phyloP scores from a whole-genome alignment of 176 grass and related monocot genomes.

The Triticum turgidum region DNA sequence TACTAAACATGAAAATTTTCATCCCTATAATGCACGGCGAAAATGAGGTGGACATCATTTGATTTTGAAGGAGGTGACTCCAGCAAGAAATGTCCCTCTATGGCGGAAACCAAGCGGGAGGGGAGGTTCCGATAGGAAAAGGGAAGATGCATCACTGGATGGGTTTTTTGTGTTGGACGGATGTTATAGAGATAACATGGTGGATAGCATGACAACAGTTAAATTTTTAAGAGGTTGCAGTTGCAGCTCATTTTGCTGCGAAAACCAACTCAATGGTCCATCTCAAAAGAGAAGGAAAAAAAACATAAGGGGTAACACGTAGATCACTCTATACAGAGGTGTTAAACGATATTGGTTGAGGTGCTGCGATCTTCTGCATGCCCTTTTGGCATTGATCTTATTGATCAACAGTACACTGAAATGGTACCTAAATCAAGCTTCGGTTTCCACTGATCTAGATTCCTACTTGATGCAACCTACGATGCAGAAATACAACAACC shows the following conservation, averaged over 20 bases:
- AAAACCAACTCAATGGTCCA: not conserved
- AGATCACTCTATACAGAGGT: not conserved
- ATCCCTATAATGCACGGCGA: too few species aligned
- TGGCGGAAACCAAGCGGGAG: too few species aligned
- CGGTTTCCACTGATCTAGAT: not conserved
- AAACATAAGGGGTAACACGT: not conserved
- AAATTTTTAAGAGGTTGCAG: not conserved
- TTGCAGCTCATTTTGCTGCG: not conserved
- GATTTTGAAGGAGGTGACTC: too few species aligned
- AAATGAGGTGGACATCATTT: too few species aligned
- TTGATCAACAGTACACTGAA: conserved; percentile 15
- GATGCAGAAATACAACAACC: not conserved
- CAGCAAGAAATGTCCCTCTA: too few species aligned
- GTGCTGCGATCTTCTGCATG: not conserved
- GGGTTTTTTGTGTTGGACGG: too few species aligned
- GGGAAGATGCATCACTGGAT: too few species aligned
- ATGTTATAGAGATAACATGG: too few species aligned
- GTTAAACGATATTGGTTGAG: not conserved
- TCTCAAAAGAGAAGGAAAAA: too few species aligned
- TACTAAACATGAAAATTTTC: too few species aligned
- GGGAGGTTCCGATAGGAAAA: too few species aligned
- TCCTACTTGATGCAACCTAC: not conserved
- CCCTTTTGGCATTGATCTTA: not conserved
- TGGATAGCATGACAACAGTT: too few species aligned
- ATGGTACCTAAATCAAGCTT: not conserved